phyloP scores from a whole-genome alignment of 306 rosid species.

The Quercus glauca region DNA sequence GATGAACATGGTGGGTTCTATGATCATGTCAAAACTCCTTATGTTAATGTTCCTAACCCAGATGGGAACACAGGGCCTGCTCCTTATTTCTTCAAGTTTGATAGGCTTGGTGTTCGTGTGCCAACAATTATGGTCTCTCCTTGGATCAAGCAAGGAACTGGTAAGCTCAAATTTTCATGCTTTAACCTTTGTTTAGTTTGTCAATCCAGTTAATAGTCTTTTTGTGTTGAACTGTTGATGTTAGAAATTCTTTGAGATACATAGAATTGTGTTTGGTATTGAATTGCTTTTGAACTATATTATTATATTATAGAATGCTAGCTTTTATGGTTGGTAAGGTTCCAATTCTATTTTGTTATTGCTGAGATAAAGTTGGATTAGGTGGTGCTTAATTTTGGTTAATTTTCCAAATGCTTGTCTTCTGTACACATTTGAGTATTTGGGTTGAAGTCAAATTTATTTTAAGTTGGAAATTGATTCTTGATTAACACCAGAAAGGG shows the following conservation, averaged over 20 bases:
- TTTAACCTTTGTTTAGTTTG: slow-evolving; percentile 3
- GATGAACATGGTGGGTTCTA: slow-evolving; percentile 97
- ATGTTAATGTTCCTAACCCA: slow-evolving; percentile 79
- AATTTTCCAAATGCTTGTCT: not conserved
- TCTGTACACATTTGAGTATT: not conserved
- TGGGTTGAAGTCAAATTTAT: slow-evolving; percentile 9
- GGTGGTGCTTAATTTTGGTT: slow-evolving; percentile 8
- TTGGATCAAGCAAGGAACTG: slow-evolving; percentile 96
- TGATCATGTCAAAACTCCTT: slow-evolving; percentile 92
- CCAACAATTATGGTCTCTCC: slow-evolving; percentile 98
- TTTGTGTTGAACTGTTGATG: not conserved
- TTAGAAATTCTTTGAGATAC: slow-evolving; percentile 16
- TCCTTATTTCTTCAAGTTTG: slow-evolving; percentile 95
- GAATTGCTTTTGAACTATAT: not conserved
- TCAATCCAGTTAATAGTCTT: slow-evolving; percentile 14
- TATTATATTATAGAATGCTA: not conserved
- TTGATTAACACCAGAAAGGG: not conserved
- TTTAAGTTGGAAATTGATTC: slow-evolving; percentile 12
- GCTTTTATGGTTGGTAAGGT: not conserved
- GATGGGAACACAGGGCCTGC: slow-evolving; percentile 99
- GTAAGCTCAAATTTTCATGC: slow-evolving; percentile 38
- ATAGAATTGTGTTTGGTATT: slow-evolving; percentile 10
- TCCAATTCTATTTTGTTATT: not conserved
- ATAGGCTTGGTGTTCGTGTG: slow-evolving; percentile 94
- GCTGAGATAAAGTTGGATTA: slow-evolving; percentile 16